Evolutionary conservation across 768 basidiomycete genomes (phyloP), one percentile per base, ranked within the genome.

Genomic region (Sarcodon sp.): DNA sequence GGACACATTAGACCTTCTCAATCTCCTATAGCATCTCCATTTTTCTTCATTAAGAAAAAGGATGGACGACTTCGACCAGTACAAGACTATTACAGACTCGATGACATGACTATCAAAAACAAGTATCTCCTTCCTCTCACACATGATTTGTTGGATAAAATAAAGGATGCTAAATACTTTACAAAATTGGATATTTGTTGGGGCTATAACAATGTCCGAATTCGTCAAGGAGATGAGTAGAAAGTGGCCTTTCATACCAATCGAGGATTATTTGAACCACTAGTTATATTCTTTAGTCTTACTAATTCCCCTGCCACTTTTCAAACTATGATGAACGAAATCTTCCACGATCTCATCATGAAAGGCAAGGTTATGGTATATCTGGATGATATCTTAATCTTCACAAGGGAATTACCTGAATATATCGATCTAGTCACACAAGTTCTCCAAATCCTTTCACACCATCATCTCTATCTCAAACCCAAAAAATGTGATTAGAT

Each of bases 171-270:
- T n/a, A 50, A 48, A 27, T 33, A 54, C 35, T 57, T 64, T 53
- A 61, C 61, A 35, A 63, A 59, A 37, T 27, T 66, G 18, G 64
- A 67, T 36, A 27, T 54, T 13, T 34, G 45, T 2, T 47, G 51
- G 36, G 64, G 58, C 3, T 69, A 64, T 49, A 61, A 67, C 46
- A 64, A 62, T 16, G 43, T 68, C 6, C 52, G 59, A 3, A 65
- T 75, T 44, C 61, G 60, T 10, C 58, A 66, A 38, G 70, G 69
- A 3, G 62, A 73, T 49, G 58, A 71, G 54, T 64, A 58, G 61
- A 74, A 70, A 51, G 69, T 62, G 1, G 66, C 61, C 12, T 67
- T 77, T 52, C 43, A 54, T 2, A 69, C 65, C 0, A 52, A 60
- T 12, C 52, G 52, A 5, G 70, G 71, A 1, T 52, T 62, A 0